A percentile compares a stretch with the other conserved stretches of the same genome.
phyloP scores from a whole-genome alignment of 495 filamentous ascomycete genomes.

The Xylaria bambusicola region DNA sequence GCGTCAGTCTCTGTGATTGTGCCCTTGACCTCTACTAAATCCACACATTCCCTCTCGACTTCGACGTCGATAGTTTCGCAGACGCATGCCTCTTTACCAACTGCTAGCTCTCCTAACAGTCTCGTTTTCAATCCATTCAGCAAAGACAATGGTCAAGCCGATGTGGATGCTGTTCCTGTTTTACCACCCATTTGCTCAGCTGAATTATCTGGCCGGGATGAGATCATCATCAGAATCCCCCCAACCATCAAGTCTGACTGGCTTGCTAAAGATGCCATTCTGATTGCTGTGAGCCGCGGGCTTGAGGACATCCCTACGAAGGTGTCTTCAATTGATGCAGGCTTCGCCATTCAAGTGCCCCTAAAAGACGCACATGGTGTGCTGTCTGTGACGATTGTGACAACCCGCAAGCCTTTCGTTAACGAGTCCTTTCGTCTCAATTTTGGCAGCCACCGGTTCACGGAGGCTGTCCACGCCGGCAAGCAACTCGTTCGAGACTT shows the following conservation, averaged over 20 bases:
- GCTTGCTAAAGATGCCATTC: conserved; percentile 44
- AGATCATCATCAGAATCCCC: conserved; percentile 44
- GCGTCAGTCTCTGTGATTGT: conserved; percentile 29
- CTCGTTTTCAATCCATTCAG: conserved; percentile 31
- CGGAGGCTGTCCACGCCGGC: conserved; percentile 39
- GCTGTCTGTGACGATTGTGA: conserved; percentile 46
- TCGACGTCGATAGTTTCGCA: conserved; percentile 16
- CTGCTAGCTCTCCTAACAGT: conserved; percentile 26
- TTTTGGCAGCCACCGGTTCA: conserved; percentile 42
- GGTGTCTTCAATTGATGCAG: conserved; percentile 45
- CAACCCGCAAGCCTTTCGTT: conserved; percentile 44
- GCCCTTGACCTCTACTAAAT: conserved; percentile 14
- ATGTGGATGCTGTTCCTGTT: conserved; percentile 21
- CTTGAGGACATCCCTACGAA: conserved; percentile 40
- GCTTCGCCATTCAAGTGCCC: conserved; percentile 45
- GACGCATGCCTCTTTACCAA: conserved; percentile 27
- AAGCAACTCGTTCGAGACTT: conserved; percentile 41
- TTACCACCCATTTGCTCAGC: conserved; percentile 41
- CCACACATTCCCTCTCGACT: conserved; percentile 14
- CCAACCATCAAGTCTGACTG: conserved; percentile 39
- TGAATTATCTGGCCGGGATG: conserved; percentile 35
- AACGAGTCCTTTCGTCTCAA: conserved; percentile 49
- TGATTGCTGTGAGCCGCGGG: conserved; percentile 46
- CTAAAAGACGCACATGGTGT: conserved; percentile 43
- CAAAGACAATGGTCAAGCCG: conserved; percentile 36